These are phyloP conservation scores for Trichophyton schoenleinii DNA, from an alignment of 2,329 filamentous ascomycete genomes.

Conservation along the genomic window DNA sequence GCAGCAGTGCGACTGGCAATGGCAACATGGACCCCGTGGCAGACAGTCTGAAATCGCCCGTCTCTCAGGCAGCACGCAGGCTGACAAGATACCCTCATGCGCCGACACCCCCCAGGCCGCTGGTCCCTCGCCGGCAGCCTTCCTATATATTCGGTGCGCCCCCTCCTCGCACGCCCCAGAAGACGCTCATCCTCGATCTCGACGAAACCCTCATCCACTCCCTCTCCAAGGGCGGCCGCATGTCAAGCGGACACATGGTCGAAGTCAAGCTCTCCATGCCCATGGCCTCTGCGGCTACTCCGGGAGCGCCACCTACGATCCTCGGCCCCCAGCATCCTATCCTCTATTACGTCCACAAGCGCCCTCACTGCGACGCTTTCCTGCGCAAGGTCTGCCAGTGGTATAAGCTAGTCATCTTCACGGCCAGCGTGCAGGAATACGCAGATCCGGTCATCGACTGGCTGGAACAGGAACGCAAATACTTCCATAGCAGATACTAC, in stretches of 20 bases:
- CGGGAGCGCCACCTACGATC: conserved; percentile 46
- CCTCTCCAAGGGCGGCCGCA: conserved; percentile 88
- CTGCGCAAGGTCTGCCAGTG: conserved; percentile 88
- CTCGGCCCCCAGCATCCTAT: conserved; percentile 81
- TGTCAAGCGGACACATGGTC: conserved; percentile 97
- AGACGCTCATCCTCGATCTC: conserved; percentile 88
- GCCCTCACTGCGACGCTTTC: conserved; percentile 93
- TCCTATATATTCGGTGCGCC: conserved; percentile 55
- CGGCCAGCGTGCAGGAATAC: conserved; percentile 94
- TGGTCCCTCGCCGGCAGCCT: conserved; percentile 78
- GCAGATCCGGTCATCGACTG: conserved; percentile 98
- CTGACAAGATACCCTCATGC: conserved; percentile 84
- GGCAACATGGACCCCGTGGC: conserved; percentile 40
- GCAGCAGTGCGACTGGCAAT: no score
- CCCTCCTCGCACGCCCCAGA: conserved; percentile 49
- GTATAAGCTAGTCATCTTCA: conserved; percentile 96
- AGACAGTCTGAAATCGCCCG: conserved; percentile 84
- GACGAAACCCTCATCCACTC: conserved; percentile 98
- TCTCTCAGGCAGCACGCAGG: conserved; percentile 57
- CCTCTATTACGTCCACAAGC: conserved; percentile 96
- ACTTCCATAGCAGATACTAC: conserved; percentile 87
- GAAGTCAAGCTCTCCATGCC: conserved; percentile 63
- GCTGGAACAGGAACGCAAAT: conserved; percentile 93
- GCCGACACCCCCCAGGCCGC: conserved; percentile 73
- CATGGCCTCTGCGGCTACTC: conserved; percentile 26